Percentiles rank a stretch among this genome's conserved stretches.
Conservation (phyloP, 1,284 basidiomycete genomes). For the Spongiforma sp. region DNA sequence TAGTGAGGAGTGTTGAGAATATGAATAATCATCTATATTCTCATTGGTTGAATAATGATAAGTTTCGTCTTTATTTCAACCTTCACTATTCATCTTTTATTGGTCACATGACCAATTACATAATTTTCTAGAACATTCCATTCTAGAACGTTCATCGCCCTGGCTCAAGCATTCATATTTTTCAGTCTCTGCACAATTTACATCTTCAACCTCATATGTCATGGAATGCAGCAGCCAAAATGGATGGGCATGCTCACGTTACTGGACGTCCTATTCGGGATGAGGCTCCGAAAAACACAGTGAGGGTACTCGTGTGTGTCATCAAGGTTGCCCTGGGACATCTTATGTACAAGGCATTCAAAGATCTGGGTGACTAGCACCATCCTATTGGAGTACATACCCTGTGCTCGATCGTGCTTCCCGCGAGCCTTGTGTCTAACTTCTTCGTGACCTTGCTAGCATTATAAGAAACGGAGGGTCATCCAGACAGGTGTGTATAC, state of each 20-base stretch:
- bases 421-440: neutral
- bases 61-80: no score
- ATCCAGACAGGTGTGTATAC: conserved; percentile 27
- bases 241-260: conserved; percentile 25
- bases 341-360: conserved; percentile 2
- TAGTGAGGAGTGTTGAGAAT: no score
- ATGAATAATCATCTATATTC: no score
- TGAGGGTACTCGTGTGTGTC: conserved; percentile 21
- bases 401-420: neutral
- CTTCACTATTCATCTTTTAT: no score
- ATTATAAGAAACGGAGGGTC: conserved; percentile 34
- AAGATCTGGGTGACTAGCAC: conserved; percentile 19
- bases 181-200: conserved; percentile 17
- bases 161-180: conserved; percentile 17
- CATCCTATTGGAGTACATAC: conserved; percentile 21
- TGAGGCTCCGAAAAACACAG: neutral
- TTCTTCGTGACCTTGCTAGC: conserved; percentile 22
- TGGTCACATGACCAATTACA: no score
- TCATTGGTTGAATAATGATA: no score
- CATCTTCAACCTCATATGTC: conserved; percentile 15
- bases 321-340: neutral
- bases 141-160: conserved; percentile 22
- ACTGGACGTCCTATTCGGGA: neutral
- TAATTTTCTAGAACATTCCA: no score
- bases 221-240: conserved; percentile 27